Evolutionary conservation across 495 filamentous ascomycete species (phyloP).

Genomic region (Astrothelium macrocarpum): DNA sequence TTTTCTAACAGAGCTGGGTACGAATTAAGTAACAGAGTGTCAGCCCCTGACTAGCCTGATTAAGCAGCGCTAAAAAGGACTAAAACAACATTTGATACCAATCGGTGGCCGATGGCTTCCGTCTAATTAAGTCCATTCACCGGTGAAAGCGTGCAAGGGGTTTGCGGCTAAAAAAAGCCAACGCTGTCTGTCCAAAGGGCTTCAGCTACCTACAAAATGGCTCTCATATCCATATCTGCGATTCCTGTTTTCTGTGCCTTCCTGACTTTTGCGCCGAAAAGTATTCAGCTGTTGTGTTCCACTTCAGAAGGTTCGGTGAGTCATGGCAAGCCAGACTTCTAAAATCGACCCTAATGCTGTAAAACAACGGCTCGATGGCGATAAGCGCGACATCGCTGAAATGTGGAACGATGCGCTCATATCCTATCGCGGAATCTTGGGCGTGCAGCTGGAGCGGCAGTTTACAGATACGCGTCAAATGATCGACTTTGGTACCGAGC

Average conservation of each 20-base stretch:
- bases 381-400: slow-evolving; percentile 15
- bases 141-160: not conserved
- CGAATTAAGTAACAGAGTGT: too few species aligned
- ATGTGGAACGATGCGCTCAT: slow-evolving; percentile 20
- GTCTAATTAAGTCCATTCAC: too few species aligned
- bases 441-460: slow-evolving; percentile 13
- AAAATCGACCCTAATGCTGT: not conserved
- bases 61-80: too few species aligned
- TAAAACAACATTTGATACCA: too few species aligned
- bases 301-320: not conserved
- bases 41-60: too few species aligned
- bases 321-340: not conserved
- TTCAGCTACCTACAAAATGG: not conserved
- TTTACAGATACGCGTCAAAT: slow-evolving; percentile 7
- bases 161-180: not conserved
- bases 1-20: too few species aligned
- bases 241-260: not conserved
- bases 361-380: not conserved
- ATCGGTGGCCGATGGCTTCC: too few species aligned
- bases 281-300: not conserved
- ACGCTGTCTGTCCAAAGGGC: not conserved
- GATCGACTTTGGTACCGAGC: not conserved
- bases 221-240: not conserved
- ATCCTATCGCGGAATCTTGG: slow-evolving; percentile 16
- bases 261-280: not conserved